Percentiles rank a stretch among this genome's conserved stretches.
Conservation (phyloP, 257 asterid genomes). For the Primulina huaijiensis region DNA sequence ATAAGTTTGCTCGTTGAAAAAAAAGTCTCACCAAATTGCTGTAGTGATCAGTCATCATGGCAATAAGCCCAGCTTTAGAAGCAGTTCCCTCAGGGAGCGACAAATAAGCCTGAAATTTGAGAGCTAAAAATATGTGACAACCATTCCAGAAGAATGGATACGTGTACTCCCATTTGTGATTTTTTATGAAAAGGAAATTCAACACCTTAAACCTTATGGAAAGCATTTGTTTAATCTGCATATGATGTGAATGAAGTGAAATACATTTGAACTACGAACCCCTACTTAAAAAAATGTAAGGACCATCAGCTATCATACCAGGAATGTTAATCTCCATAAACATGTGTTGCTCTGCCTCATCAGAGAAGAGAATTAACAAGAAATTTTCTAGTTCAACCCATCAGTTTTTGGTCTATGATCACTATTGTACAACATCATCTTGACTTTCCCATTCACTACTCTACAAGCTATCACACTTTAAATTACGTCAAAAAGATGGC, state of each 20-base stretch:
- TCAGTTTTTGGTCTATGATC: slow-evolving; percentile 11
- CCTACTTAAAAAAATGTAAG: slow-evolving; percentile 11
- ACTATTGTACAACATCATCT: not conserved
- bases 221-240: slow-evolving; percentile 6
- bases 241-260: not conserved
- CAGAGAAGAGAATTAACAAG: slow-evolving; percentile 17
- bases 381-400: not conserved
- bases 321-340: slow-evolving; percentile 7
- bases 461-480: slow-evolving; percentile 7
- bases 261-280: not conserved
- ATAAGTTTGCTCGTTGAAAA: slow-evolving; percentile 17
- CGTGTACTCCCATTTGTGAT: slow-evolving; percentile 16
- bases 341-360: slow-evolving; percentile 11
- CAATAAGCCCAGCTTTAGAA: slow-evolving; percentile 81
- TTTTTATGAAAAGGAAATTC: slow-evolving; percentile 9
- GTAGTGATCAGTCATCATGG: slow-evolving; percentile 98
- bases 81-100: slow-evolving; percentile 98
- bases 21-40: slow-evolving; percentile 70
- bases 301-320: slow-evolving; percentile 19
- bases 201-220: slow-evolving; percentile 1
- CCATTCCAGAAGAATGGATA: slow-evolving; percentile 13
- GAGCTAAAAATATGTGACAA: slow-evolving; percentile 19
- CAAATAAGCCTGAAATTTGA: slow-evolving; percentile 78
- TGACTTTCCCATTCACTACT: slow-evolving; percentile 24
- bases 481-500: not conserved